Evolutionary conservation across 805 yeast species (phyloP), one percentile per base, ranked within the genome.

Genomic region (Myxozyma neglecta): DNA sequence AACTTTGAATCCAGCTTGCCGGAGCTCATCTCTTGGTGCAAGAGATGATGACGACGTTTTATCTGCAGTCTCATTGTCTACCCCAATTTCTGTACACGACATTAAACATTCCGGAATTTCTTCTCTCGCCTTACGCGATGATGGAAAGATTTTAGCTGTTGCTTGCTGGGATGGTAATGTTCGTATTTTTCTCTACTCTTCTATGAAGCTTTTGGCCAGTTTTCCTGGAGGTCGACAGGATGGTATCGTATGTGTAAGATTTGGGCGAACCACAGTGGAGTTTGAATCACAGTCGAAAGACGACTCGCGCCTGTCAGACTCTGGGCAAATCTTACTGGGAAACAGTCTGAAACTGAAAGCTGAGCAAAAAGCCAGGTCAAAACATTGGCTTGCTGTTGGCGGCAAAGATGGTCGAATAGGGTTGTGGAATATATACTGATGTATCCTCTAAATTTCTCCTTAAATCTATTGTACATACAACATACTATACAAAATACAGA

Each of bases 371-470:
- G 47, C 52, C 18, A 9, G 50, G 40, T 36, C 34, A n/a, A 36
- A 56, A 13, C 69, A 72, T 49, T 72, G 79, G 69, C 63, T 83
- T 0, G 80, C 83, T 5, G 77, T 79, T 1, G 88, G 84, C 0
- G 84, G 81, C 51, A 82, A 81, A 53, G 87, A 85, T 64, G 87
- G 87, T 1, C 75, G 83, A 2, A 74, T 85, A 1, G 76, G 75
- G 11, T 70, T 82, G 10, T 81, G 78, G 69, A 67, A 66, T n/a
- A 49, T 66, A 7, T 66, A 69, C n/a, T 57, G 50, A 56, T 20
- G 18, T 20, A 11, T 32, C 18, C 24, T n/a, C 13, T 32, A 10
- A 47, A 9, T 18, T 32, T 47, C 3, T 35, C 35, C 16, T 14
- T 24, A 3, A n/a, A 47, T 13, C 40, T 13, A 11, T 20, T 9